Percentiles rank a stretch among this genome's conserved stretches.
Evolutionary conservation across 139 green algal species (phyloP).

Genomic region (Astrephomene gubernaculifera): DNA sequence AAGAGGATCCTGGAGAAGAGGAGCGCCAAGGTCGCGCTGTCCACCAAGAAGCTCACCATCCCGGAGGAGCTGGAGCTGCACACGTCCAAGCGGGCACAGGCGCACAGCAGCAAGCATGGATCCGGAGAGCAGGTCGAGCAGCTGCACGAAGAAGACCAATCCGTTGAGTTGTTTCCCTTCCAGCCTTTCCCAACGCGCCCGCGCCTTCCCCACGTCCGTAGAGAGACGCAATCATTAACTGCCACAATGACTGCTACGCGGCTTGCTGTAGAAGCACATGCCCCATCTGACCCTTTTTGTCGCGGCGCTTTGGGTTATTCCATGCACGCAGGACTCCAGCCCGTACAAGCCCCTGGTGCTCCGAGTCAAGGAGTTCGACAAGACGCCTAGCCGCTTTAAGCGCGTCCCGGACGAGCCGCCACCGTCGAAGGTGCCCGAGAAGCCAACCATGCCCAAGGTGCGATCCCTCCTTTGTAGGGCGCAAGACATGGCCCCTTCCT

Average conservation of each 20-base stretch:
- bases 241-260: no score
- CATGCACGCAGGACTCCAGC: background rate
- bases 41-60: conserved; percentile 61
- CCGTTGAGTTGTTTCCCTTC: conserved; percentile 18
- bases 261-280: no score
- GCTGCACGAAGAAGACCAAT: background rate
- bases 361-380: conserved; percentile 59
- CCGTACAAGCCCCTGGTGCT: conserved; percentile 59
- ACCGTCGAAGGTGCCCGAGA: conserved; percentile 41
- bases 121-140: conserved; percentile 4
- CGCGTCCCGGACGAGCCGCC: conserved; percentile 31
- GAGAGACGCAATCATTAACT: no score
- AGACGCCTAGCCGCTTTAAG: conserved; percentile 59
- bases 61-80: conserved; percentile 71
- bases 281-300: no score
- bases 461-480: background rate
- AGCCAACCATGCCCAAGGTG: conserved; percentile 53
- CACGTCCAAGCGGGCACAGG: conserved; percentile 34
- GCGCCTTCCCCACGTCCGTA: no score
- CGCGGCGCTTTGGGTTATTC: no score
- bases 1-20: conserved; percentile 34
- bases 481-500: background rate
- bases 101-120: background rate
- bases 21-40: conserved; percentile 30
- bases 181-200: background rate